Base-by-base conservation (phyloP, 495 filamentous ascomycete species). In the Penicillium silybi region DNA sequence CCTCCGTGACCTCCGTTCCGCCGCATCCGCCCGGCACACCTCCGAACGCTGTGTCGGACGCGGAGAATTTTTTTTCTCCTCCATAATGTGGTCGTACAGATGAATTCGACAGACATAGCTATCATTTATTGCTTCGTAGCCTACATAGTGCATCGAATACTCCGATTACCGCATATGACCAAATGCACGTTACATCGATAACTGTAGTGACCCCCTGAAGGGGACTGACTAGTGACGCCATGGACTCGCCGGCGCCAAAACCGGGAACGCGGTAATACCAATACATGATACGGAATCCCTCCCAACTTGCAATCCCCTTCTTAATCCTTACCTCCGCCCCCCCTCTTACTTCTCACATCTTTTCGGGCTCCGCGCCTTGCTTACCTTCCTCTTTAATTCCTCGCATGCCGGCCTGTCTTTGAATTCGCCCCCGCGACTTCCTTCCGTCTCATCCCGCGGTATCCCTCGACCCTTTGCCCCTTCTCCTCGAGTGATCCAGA, bases 1-100 rank as follows among this genome's bases (percentile, higher is more conserved):
- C 50, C 57, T 62, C 60, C 54, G 57, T 57, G 41, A 49, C 41
- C 51, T 60, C 64, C 60, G 67, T 63, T 68, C 69, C 69, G 67
- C 52, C 39, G 59, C 63, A 58, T 68, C 66, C 66, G 69, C 62
- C 53, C 56, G 57, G 54, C 59, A 59, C 44, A 38, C 34, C 19
- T 38, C 15, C 8, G 34, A 16, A 44, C 44, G n/a, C 45, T 48
- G 50, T n/a, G 52, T 63, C 35, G 23, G 34, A 48, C 27, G 23
- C 38, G 37, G 44, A 44, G 29, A 38, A 43, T 39, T 19, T 2
- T 39, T 19, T 39, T 17, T 39, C 4, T 39, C n/a, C 16, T 39
- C 16, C 7, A 32, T 10, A 3, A 1, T 13, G 3, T 13, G 29
- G 1, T 13, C 13, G 13, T 32, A 32, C 8, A 32, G 2, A 32